Base-by-base conservation (phyloP, 2,329 filamentous ascomycete genomes). In the Amauroascus verrucosus region DNA sequence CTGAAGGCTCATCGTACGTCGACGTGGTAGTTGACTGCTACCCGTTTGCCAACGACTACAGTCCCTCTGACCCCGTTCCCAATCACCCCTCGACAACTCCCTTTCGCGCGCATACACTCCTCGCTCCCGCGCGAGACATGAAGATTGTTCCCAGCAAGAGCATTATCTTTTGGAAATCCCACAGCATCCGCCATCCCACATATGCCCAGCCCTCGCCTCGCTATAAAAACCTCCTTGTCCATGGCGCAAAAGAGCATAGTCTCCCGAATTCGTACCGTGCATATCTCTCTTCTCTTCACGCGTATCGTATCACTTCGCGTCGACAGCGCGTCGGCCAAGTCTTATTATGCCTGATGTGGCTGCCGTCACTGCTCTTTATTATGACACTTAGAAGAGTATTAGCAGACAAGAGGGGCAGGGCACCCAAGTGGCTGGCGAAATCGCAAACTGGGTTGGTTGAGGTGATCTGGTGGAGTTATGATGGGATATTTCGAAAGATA, bases 101-200 rank as follows among this genome's bases (percentile, higher is more conserved):
- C 0, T 94, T 97, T 72, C 79, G 86, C 61, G 89, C 89, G 1
- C 86, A 89, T 65, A 97, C 91, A 0, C 78, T 98, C 0, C 87
- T 87, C 64, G 85, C 85, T 0, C 85, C 88, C 0, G 61, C 67
- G 28, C 33, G 26, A 14, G 28, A 24, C 18, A 16, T 35, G 11
- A 30, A 20, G 1, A 5, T 1, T 33, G 33, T 26, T 20, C 11
- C 65, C 59, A 24, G 60, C 33, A 6, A n/a, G n/a, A n/a, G n/a
- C n/a, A n/a, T n/a, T n/a, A n/a, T n/a, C n/a, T n/a, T n/a, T n/a
- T 3, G 37, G 1, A 30, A 26, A 22, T 41, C 43, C 24, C 41
- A 51, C n/a, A 33, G 30, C 44, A 9, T 58, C 67, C 35, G 65
- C 66, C 33, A 60, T 20, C 47, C 55, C 13, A 37, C 51, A 30